Conservation (phyloP, 2,329 filamentous ascomycete species). For the Fusarium nodosum region DNA sequence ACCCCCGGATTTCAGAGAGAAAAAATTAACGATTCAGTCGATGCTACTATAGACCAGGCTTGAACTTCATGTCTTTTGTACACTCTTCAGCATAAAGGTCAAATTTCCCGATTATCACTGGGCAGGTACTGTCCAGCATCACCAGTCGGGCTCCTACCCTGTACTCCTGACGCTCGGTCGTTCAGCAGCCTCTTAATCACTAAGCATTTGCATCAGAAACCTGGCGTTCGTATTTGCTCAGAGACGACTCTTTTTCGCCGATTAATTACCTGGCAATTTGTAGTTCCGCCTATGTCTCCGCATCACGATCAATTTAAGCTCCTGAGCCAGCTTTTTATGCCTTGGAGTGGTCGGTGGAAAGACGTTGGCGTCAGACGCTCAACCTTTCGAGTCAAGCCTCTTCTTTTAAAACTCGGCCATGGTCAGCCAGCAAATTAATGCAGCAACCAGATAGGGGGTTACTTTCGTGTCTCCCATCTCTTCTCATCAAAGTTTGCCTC, state of each 20-base stretch:
- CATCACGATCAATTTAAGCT: conserved; percentile 27
- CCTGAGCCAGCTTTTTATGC: conserved; percentile 27
- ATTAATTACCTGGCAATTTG: background rate
- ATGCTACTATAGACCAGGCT: background rate
- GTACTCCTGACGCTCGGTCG: conserved; percentile 8
- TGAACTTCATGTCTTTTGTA: background rate
- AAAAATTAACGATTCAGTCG: background rate
- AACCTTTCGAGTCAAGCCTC: conserved; percentile 25
- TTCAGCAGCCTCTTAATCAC: conserved; percentile 1
- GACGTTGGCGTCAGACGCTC: conserved; percentile 16
- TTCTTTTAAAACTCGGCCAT: background rate
- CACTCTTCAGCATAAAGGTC: background rate
- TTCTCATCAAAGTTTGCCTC: conserved; percentile 47
- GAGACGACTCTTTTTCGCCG: background rate
- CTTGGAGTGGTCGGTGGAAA: conserved; percentile 19
- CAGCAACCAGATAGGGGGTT: conserved; percentile 9
- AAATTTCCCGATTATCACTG: background rate
- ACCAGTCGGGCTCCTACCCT: conserved; percentile 27
- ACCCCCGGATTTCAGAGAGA: background rate
- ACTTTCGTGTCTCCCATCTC: conserved; percentile 17
- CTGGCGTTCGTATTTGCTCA: background rate
- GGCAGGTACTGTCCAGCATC: background rate
- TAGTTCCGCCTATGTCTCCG: conserved; percentile 3
- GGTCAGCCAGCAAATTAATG: conserved; percentile 21
- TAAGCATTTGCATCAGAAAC: background rate